phyloP scores from a whole-genome alignment of 495 filamentous ascomycete species.

The Umbilicaria muhlenbergii region DNA sequence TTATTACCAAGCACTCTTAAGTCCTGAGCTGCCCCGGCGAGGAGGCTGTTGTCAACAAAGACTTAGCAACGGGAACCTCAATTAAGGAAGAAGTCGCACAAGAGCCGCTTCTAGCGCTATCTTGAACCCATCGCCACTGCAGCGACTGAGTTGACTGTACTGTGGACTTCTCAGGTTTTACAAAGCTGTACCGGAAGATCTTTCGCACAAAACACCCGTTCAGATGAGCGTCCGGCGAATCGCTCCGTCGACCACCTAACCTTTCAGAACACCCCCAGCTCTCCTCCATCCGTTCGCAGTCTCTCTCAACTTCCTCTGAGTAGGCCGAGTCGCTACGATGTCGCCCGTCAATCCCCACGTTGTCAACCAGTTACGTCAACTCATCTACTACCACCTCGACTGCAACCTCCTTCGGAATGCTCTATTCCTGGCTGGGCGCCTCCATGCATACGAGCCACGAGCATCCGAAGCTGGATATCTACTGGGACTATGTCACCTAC shows the following conservation, averaged over 20 bases:
- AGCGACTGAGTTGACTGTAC: too few relatives aligned
- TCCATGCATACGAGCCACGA: constrained; percentile 67
- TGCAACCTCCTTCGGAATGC: constrained; percentile 77
- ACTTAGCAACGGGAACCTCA: too few relatives aligned
- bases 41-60: too few relatives aligned
- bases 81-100: too few relatives aligned
- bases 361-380: constrained; percentile 60
- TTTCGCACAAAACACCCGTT: not conserved
- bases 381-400: constrained; percentile 87
- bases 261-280: not conserved
- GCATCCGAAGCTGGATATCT: constrained; percentile 70
- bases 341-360: constrained; percentile 51
- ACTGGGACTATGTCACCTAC: constrained; percentile 67
- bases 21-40: too few relatives aligned
- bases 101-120: too few relatives aligned
- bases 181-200: too few relatives aligned
- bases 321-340: constrained; percentile 34
- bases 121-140: too few relatives aligned
- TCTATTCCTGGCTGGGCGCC: constrained; percentile 76
- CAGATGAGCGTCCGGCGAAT: constrained; percentile 1
- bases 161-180: too few relatives aligned
- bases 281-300: constrained; percentile 2
- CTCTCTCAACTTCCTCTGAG: not conserved
- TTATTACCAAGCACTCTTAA: too few relatives aligned
- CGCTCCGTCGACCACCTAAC: not conserved